A percentile compares a stretch with the other conserved stretches of the same genome.
These are phyloP conservation scores for Clarkia xantiana DNA, from an alignment of 345 rosid genomes.

Conservation along the genomic window DNA sequence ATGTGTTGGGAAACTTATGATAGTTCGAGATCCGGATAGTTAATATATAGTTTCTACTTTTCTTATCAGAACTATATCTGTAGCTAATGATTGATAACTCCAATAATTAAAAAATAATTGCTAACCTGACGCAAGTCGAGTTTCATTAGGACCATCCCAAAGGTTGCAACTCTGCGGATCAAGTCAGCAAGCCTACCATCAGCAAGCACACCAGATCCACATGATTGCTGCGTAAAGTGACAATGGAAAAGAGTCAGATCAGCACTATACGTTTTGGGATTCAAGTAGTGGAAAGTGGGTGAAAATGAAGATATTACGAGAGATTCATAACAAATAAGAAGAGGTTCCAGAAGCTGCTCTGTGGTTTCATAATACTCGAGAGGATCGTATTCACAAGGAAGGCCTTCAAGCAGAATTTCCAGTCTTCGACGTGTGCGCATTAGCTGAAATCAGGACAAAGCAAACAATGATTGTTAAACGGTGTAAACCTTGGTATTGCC, in stretches of 20 bases:
- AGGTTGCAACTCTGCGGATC: conserved; percentile 77
- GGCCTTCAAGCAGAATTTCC: conserved; percentile 85
- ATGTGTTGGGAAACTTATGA: neutral
- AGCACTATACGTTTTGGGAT: neutral
- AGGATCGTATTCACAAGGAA: conserved; percentile 77
- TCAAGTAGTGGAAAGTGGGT: neutral
- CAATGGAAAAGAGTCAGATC: neutral
- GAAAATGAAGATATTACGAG: conserved; percentile 27
- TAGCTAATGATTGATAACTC: neutral
- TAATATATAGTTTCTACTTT: neutral
- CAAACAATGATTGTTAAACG: neutral
- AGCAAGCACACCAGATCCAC: conserved; percentile 78
- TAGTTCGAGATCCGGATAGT: neutral
- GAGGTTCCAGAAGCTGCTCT: conserved; percentile 71
- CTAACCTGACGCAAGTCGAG: conserved; percentile 93
- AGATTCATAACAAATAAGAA: conserved; percentile 81
- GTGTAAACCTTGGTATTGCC: no score
- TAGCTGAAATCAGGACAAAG: conserved; percentile 39
- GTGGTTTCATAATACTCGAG: conserved; percentile 67
- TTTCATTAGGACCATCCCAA: conserved; percentile 89
- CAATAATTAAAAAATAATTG: neutral
- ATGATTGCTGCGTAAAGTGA: conserved; percentile 46
- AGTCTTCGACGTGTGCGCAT: conserved; percentile 59
- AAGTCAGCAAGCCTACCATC: conserved; percentile 90
- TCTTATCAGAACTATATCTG: neutral